These are phyloP conservation scores for Monosporascus sp. DNA, from an alignment of 2,329 filamentous ascomycete genomes.

Conservation along the genomic window DNA sequence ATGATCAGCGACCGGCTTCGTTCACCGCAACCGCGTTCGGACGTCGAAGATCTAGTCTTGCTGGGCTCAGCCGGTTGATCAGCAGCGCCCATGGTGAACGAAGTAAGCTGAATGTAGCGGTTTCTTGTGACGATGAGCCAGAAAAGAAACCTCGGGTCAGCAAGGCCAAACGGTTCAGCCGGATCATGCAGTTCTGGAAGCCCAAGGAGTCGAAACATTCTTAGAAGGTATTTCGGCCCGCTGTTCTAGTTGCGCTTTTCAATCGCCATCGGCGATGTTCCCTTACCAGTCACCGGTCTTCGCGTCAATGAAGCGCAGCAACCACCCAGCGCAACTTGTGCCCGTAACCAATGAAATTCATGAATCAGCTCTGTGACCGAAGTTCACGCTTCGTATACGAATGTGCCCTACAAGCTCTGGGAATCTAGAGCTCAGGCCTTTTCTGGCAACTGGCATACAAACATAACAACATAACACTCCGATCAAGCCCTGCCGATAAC, in stretches of 20 bases:
- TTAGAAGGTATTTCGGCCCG: slow-evolving; percentile 9
- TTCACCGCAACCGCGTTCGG: slow-evolving; percentile 60
- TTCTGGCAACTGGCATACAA: neutral
- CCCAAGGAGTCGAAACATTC: slow-evolving; percentile 39
- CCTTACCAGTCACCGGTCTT: neutral
- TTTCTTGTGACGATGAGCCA: slow-evolving; percentile 49
- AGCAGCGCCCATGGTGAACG: slow-evolving; percentile 69
- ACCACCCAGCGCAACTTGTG: neutral
- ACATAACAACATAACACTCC: neutral
- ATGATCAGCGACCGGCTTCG: slow-evolving; percentile 57
- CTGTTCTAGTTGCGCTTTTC: slow-evolving; percentile 3
- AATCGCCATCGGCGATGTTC: neutral
- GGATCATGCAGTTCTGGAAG: slow-evolving; percentile 78
- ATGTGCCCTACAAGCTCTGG: neutral
- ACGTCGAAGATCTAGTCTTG: slow-evolving; percentile 69
- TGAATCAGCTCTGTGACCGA: neutral
- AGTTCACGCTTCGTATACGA: neutral
- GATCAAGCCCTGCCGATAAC: neutral
- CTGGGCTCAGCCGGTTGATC: slow-evolving; percentile 71
- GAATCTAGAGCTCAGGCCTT: neutral
- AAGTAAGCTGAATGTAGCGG: slow-evolving; percentile 70
- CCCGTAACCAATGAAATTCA: neutral
- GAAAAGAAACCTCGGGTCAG: slow-evolving; percentile 56
- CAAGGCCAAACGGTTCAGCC: slow-evolving; percentile 66
- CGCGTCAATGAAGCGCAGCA: neutral